Evolutionary conservation across 2,329 filamentous ascomycete species (phyloP).

Genomic region (Trichoderma polysporum): DNA sequence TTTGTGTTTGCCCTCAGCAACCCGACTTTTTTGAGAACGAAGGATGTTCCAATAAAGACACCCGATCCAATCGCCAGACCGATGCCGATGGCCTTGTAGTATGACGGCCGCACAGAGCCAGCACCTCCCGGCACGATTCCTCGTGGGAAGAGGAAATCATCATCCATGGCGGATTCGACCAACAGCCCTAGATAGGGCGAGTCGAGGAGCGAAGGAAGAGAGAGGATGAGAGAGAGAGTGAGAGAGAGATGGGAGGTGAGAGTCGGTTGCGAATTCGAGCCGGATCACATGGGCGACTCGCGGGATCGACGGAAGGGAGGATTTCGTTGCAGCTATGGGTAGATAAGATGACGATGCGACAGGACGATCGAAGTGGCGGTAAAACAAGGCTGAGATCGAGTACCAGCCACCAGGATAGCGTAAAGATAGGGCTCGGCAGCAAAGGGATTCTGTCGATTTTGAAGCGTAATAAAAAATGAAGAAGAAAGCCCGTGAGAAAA

Average conservation of each 20-base stretch:
- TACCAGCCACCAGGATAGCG: background rate
- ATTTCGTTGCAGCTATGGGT: background rate
- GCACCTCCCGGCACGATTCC: constrained; percentile 19
- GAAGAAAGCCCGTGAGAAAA: background rate
- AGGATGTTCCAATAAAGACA: constrained; percentile 89
- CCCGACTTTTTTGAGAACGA: constrained; percentile 93
- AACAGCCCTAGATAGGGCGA: background rate
- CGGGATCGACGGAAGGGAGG: constrained; percentile 5
- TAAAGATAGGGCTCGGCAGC: background rate
- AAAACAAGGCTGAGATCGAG: background rate
- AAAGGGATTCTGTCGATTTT: background rate
- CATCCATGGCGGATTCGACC: constrained; percentile 17
- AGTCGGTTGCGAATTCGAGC: constrained; percentile 4
- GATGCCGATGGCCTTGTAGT: constrained; percentile 86
- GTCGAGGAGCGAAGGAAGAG: background rate
- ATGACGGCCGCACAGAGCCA: constrained; percentile 41
- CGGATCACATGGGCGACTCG: constrained; percentile 10
- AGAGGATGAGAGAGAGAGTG: background rate
- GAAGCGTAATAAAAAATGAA: background rate
- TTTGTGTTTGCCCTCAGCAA: constrained; percentile 91
- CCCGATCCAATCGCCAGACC: constrained; percentile 82
- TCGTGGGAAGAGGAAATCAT: constrained; percentile 17
- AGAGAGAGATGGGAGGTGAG: background rate
- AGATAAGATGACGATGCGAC: background rate
- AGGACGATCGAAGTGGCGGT: constrained; percentile 14